Conservation (phyloP, 2,329 filamentous ascomycete species). For the Aspergillus sp. region DNA sequence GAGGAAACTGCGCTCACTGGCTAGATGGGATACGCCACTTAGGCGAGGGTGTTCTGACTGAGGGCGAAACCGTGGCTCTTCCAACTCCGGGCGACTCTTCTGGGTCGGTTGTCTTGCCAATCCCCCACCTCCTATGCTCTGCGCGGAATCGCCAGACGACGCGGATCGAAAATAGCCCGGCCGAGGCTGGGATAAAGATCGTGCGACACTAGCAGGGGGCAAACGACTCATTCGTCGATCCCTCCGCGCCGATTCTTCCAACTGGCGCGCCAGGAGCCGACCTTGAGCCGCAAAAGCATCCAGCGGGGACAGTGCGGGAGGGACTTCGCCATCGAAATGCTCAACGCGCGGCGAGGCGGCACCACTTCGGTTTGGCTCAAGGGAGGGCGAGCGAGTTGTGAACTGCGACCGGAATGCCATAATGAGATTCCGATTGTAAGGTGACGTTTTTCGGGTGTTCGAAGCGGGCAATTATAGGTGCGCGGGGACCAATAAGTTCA, state of each 20-base stretch:
- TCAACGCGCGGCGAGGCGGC: slow-evolving; percentile 71
- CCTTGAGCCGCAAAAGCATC: slow-evolving; percentile 95
- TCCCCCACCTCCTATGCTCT: slow-evolving; percentile 19
- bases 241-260: slow-evolving; percentile 75
- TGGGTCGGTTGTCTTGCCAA: slow-evolving; percentile 46
- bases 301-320: slow-evolving; percentile 88
- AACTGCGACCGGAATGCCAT: slow-evolving; percentile 64
- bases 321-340: slow-evolving; percentile 74
- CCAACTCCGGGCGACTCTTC: slow-evolving; percentile 42
- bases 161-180: slow-evolving; percentile 81
- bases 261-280: slow-evolving; percentile 80
- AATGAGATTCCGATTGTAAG: slow-evolving; percentile 16
- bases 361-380: slow-evolving; percentile 59
- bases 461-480: slow-evolving; percentile 1
- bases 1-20: slow-evolving; percentile 40
- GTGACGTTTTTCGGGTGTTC: slow-evolving; percentile 6
- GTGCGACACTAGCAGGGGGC: slow-evolving; percentile 79
- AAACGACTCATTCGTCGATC: slow-evolving; percentile 83
- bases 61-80: slow-evolving; percentile 60
- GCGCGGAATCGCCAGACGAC: slow-evolving; percentile 60
- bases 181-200: slow-evolving; percentile 76
- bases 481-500: slow-evolving; percentile 20
- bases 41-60: slow-evolving; percentile 76
- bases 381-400: slow-evolving; percentile 64
- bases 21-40: slow-evolving; percentile 59